phyloP scores from a whole-genome alignment of 345 rosid species.

The Rhizophora mangle region DNA sequence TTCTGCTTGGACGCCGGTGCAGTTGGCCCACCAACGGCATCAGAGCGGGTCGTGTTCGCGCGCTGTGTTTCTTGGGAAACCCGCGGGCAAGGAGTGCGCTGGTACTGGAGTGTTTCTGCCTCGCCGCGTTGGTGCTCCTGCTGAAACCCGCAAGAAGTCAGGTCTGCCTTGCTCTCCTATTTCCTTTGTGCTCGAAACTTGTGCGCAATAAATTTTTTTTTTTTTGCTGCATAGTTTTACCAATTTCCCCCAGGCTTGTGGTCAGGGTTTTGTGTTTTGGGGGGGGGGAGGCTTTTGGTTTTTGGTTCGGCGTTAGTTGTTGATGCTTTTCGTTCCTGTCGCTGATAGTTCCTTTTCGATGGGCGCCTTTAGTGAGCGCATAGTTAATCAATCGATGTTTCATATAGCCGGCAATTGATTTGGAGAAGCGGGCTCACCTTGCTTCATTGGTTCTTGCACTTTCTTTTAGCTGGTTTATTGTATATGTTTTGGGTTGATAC shows the following conservation, averaged over 20 bases:
- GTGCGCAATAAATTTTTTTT: no score
- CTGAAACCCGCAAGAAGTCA: constrained; percentile 51
- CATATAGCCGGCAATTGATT: no score
- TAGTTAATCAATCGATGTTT: no score
- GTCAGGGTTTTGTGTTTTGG: neutral
- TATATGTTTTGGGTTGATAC: no score
- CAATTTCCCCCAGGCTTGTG: no score
- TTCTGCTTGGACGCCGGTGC: constrained; percentile 60
- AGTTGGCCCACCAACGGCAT: constrained; percentile 27
- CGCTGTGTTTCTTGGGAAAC: constrained; percentile 52
- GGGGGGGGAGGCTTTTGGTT: neutral
- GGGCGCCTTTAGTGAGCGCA: no score
- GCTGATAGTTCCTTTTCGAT: no score
- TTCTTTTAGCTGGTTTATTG: no score
- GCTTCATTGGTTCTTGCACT: no score
- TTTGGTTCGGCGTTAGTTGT: neutral
- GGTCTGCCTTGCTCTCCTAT: constrained; percentile 28
- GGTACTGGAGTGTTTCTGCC: constrained; percentile 96
- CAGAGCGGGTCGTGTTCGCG: constrained; percentile 50
- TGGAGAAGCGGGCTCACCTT: no score
- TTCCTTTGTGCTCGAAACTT: neutral
- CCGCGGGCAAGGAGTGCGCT: constrained; percentile 46
- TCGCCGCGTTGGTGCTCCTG: constrained; percentile 36
- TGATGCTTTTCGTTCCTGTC: no score
- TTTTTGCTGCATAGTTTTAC: neutral